These are phyloP conservation scores for Melaleuca alternifolia DNA, from an alignment of 345 rosid species.

Conservation along the genomic window DNA sequence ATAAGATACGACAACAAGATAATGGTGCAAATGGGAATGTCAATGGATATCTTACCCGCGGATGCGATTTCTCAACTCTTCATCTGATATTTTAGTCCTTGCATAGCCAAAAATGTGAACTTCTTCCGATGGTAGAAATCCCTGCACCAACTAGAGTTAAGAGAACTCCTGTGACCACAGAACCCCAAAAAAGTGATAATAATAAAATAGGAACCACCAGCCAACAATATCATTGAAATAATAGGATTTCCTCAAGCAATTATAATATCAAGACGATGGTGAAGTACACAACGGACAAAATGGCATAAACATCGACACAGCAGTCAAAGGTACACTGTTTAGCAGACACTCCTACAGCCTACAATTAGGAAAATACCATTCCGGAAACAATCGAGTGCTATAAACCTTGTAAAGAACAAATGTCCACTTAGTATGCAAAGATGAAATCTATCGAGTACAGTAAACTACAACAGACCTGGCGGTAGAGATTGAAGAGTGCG, in stretches of 20 bases:
- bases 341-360: neutral
- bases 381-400: neutral
- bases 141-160: slow-evolving; percentile 28
- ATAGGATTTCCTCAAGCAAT: neutral
- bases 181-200: neutral
- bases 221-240: neutral
- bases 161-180: neutral
- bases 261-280: neutral
- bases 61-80: slow-evolving; percentile 57
- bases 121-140: slow-evolving; percentile 67
- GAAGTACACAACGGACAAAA: neutral
- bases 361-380: neutral
- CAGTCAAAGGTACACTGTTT: neutral
- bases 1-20: neutral
- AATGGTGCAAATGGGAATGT: neutral
- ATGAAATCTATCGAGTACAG: neutral
- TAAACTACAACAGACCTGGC: slow-evolving; percentile 40
- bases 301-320: neutral
- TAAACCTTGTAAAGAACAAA: neutral
- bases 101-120: slow-evolving; percentile 96
- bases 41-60: slow-evolving; percentile 37
- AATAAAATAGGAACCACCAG: neutral
- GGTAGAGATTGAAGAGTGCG: slow-evolving; percentile 78
- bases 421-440: neutral
- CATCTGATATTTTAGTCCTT: slow-evolving; percentile 75